phyloP scores from a whole-genome alignment of 306 rosid genomes.

The Prunus davidiana region DNA sequence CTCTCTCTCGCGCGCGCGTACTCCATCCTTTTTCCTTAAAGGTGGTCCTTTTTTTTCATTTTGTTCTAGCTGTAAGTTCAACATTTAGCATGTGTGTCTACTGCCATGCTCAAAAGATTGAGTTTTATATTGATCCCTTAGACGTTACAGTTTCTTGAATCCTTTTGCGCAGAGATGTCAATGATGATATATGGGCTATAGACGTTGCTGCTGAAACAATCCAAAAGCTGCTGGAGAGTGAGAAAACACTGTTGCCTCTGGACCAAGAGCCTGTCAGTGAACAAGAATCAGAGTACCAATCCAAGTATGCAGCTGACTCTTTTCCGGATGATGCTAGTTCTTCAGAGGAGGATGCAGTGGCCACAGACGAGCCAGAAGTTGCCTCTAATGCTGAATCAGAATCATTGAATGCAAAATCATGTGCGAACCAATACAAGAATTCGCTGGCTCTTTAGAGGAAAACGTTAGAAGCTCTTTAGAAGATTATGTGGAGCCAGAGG shows the following conservation, averaged over 20 bases:
- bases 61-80: too few relatives aligned
- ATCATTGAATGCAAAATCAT: slow-evolving; percentile 22
- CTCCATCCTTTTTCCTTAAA: background rate
- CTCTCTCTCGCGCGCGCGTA: too few relatives aligned
- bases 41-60: too few relatives aligned
- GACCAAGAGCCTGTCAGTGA: slow-evolving; percentile 21
- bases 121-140: too few relatives aligned
- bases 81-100: too few relatives aligned
- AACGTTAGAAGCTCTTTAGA: slow-evolving; percentile 20
- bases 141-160: background rate
- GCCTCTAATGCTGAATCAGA: slow-evolving; percentile 8
- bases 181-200: slow-evolving; percentile 45
- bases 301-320: slow-evolving; percentile 11
- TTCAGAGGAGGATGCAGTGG: slow-evolving; percentile 26
- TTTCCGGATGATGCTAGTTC: slow-evolving; percentile 22
- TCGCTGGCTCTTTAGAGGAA: slow-evolving; percentile 15
- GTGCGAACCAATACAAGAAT: slow-evolving; percentile 17
- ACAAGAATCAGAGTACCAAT: slow-evolving; percentile 33
- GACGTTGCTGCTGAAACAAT: slow-evolving; percentile 47
- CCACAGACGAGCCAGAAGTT: slow-evolving; percentile 25
- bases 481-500: slow-evolving; percentile 6
- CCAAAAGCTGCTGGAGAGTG: slow-evolving; percentile 51
- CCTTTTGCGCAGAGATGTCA: slow-evolving; percentile 37
- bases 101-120: too few relatives aligned
- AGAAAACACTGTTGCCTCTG: slow-evolving; percentile 32